Base-by-base conservation (phyloP, 768 basidiomycete genomes). In the Collybia sordida region DNA sequence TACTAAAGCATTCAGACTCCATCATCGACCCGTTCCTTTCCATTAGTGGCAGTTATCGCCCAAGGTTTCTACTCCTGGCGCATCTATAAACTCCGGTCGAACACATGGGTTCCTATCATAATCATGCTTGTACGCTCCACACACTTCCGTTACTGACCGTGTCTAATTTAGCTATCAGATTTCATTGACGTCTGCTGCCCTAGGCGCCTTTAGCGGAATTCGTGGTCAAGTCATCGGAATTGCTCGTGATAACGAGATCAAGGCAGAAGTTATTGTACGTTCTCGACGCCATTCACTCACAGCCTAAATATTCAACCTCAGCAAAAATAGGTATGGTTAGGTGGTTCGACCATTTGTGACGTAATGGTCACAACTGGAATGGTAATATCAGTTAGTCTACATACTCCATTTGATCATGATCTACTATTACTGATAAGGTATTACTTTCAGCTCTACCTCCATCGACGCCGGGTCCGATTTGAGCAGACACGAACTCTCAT, bases 361-460 rank as follows among this genome's bases (percentile, higher is more conserved):
- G 43, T 44, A 44, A 31, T 44, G 18, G 27, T 44, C 22, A 44
- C 43, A 27, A 9, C 27, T 19, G 43, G 18, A 31, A 44, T 44
- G 43, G 43, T 44, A 9, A 23, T 25, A 18, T 23, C 27, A 12
- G 43, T 44, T 18, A 12, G 43, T 44, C 4, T 4, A 28, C 43
- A 15, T 4, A 28, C 43, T 43, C 25, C 15, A 31, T 27, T 8
- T 44, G 18, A 25, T 12, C 7, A 2, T 4, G 9, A 44, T 31
- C n/a, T 11, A 31, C 31, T 31, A 6, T 31, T 31, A 31, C 31
- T 31, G 14, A 31, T 9, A 27, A 31, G 6, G 31, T 3, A 12
- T 31, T 18, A 18, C 21, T 18, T 6, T 12, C 42, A 24, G 23
- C 23, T 25, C 6, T 25, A 31, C 31, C 31, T 31, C 17, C 43